Evolutionary conservation across 768 basidiomycete species (phyloP).

Genomic region (Rhizopogon salebrosus): DNA sequence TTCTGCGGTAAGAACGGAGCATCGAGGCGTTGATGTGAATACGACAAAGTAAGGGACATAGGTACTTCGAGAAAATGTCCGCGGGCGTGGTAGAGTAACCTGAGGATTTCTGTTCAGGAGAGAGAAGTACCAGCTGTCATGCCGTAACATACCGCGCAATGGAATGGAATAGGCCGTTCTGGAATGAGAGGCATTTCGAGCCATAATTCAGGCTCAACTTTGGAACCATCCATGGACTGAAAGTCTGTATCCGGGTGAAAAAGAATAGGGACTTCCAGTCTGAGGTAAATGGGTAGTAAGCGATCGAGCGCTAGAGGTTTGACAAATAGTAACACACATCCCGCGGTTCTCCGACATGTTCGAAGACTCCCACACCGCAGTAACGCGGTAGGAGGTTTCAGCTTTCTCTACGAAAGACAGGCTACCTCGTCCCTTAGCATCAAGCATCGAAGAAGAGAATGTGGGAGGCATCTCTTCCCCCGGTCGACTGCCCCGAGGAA

Average conservation of each 20-base stretch:
- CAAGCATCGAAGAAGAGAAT: constrained; percentile 37
- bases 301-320: constrained; percentile 1
- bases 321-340: constrained; percentile 36
- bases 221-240: constrained; percentile 47
- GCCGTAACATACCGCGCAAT: constrained; percentile 52
- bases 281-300: constrained; percentile 18
- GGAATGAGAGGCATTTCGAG: constrained; percentile 61
- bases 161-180: constrained; percentile 59
- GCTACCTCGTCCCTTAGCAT: constrained; percentile 19
- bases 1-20: constrained; percentile 49
- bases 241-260: constrained; percentile 57
- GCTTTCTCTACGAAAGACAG: constrained; percentile 28
- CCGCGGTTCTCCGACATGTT: constrained; percentile 38
- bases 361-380: constrained; percentile 52
- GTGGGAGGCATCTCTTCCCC: constrained; percentile 63
- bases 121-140: neutral
- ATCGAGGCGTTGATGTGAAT: constrained; percentile 60
- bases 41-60: constrained; percentile 72
- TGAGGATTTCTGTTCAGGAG: constrained; percentile 17
- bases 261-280: constrained; percentile 62
- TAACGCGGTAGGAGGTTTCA: constrained; percentile 50
- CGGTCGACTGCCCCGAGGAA: constrained; percentile 42
- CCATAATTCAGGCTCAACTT: constrained; percentile 49
- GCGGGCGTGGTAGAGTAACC: constrained; percentile 61
- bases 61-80: constrained; percentile 54